Percentiles rank a stretch among this genome's conserved stretches.
Conservation (phyloP, 352 stramenopile genomes). For the Globisporangium lucens region DNA sequence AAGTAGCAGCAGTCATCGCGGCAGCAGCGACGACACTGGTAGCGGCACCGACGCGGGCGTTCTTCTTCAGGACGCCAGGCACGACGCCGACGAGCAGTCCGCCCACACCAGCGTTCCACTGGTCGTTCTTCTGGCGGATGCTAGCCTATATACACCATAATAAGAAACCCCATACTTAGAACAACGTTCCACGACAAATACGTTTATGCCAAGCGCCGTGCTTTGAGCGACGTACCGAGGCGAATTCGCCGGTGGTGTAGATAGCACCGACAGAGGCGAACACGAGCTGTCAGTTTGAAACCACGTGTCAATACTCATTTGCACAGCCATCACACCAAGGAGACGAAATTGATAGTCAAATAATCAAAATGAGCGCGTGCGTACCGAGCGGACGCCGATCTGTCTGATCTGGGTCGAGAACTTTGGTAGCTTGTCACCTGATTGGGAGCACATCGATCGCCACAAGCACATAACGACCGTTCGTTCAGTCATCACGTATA, state of each 20-base stretch:
- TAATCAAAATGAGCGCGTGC: neutral
- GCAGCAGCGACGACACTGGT: slow-evolving; percentile 41
- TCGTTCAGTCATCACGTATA: neutral
- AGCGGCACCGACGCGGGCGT: slow-evolving; percentile 54
- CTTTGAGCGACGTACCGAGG: slow-evolving; percentile 22
- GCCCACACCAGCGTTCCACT: slow-evolving; percentile 65
- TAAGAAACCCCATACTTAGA: neutral
- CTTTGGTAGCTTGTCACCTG: slow-evolving; percentile 78
- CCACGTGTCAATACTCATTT: neutral
- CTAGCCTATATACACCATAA: slow-evolving; percentile 22
- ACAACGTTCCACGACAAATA: neutral
- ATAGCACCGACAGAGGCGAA: slow-evolving; percentile 63
- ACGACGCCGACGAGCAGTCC: slow-evolving; percentile 64
- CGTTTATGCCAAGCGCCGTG: neutral
- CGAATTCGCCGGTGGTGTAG: slow-evolving; percentile 68
- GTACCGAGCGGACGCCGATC: slow-evolving; percentile 72
- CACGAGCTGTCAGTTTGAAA: slow-evolving; percentile 44
- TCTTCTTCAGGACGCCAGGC: slow-evolving; percentile 73
- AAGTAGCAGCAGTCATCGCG: slow-evolving; percentile 54
- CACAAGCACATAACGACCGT: neutral
- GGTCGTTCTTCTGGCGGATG: slow-evolving; percentile 71
- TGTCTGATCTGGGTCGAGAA: slow-evolving; percentile 79
- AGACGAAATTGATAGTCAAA: neutral
- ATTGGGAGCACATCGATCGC: neutral
- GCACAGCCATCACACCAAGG: neutral